Evolutionary conservation across 1,139 yeast genomes (phyloP), one percentile per base, ranked within the genome.

Genomic region (Zygotorulaspora mrakii): DNA sequence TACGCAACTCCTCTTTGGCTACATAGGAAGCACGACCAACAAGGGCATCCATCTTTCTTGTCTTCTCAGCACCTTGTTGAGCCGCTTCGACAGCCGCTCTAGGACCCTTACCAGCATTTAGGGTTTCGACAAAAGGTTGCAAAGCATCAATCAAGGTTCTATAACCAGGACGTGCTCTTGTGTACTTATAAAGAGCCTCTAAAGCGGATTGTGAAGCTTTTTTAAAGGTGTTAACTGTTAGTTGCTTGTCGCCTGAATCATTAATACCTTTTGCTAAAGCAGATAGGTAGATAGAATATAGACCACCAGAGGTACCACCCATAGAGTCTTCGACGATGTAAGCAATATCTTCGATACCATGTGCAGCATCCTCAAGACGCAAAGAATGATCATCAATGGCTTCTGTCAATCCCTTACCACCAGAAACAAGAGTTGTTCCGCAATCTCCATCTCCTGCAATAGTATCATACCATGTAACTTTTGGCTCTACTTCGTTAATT

Each of bases 251-350:
- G 31, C 62, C 47, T 28, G 52, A 31, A 17, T 48, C 47, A 43
- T 65, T 61, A 39, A 66, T 47, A 16, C 66, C 57, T 40, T 66
- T 64, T 31, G 67, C 62, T 11, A 71, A 61, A 6, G 76, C 69
- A 23, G 73, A 67, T 45, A 71, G 62, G 44, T 67, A 73, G 29
- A 73, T 73, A 40, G 69, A 73, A 31, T 70, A 60, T 32, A 73
- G 66, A 1, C 76, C 77, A 3, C 77, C 77, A 26, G 71, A 62
- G 8, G 78, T 73, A 11, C 78, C 78, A n/a, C 78, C 77, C 78
- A 73, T 73, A 40, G 67, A 67, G 37, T 70, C 72, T 35, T 72
- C 70, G 30, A 73, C 66, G 21, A 70, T 63, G 16, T 64, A 54
- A 20, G 66, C 63, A 24, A 56, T 55, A 11, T 45, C 45, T 21